Percentiles rank a stretch among this genome's conserved stretches.
Conservation (phyloP, 1,284 basidiomycete species). For the Vanrija sp. region DNA sequence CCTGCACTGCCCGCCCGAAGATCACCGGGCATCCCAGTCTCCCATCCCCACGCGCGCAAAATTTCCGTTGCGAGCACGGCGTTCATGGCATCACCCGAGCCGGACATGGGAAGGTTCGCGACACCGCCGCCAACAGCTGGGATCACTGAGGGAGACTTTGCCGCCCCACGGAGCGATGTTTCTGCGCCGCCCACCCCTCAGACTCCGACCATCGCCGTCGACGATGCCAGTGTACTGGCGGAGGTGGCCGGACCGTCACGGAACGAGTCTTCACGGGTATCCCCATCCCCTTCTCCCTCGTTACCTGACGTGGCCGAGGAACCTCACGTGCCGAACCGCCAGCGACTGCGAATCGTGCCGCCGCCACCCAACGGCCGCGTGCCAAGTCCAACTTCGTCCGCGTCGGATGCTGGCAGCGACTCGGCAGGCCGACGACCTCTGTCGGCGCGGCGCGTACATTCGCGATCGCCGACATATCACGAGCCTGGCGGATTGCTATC, state of each 20-base stretch:
- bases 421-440: background rate
- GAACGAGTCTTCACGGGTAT: background rate
- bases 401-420: too few species aligned
- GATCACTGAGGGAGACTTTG: background rate
- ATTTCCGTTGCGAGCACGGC: conserved; percentile 26
- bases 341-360: background rate
- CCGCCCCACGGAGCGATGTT: background rate
- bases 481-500: conserved; percentile 27
- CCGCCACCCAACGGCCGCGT: conserved; percentile 4
- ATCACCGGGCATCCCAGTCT: conserved; percentile 24
- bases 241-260: background rate
- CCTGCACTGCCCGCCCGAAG: conserved; percentile 34
- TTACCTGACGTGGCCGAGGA: conserved; percentile 15
- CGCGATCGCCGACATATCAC: conserved; percentile 32
- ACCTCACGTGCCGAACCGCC: background rate
- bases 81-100: background rate
- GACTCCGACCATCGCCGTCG: background rate
- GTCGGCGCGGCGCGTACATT: conserved; percentile 5
- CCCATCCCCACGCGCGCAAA: conserved; percentile 46
- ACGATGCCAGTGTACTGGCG: background rate
- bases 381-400: background rate
- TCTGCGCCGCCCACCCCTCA: background rate
- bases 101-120: too few species aligned
- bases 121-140: too few species aligned
- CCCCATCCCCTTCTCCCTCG: conserved; percentile 8